phyloP scores from a whole-genome alignment of 306 rosid species.

The Lathyrus aphaca region DNA sequence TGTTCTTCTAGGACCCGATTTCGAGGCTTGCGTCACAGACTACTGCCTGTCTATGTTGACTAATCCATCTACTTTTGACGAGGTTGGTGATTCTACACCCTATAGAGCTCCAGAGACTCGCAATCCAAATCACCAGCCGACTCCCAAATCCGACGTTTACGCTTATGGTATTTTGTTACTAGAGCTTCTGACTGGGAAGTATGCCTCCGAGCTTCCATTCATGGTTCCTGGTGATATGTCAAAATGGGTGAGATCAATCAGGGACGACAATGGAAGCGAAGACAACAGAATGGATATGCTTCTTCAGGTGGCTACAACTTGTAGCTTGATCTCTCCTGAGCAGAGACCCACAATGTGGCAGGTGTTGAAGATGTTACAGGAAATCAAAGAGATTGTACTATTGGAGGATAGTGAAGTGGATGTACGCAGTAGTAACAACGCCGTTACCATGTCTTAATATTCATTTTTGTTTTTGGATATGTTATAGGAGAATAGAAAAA shows the following conservation, averaged over 20 bases:
- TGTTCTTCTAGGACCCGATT: slow-evolving; percentile 83
- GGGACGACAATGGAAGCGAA: slow-evolving; percentile 62
- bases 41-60: slow-evolving; percentile 73
- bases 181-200: slow-evolving; percentile 80
- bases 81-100: slow-evolving; percentile 51
- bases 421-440: slow-evolving; percentile 26
- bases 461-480: background rate
- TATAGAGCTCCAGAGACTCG: slow-evolving; percentile 80
- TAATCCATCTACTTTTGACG: slow-evolving; percentile 38
- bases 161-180: slow-evolving; percentile 73
- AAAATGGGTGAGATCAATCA: slow-evolving; percentile 65
- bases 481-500: slow-evolving; percentile 36
- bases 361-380: slow-evolving; percentile 93
- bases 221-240: slow-evolving; percentile 58
- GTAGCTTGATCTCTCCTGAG: slow-evolving; percentile 76
- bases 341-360: slow-evolving; percentile 97
- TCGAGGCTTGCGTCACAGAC: slow-evolving; percentile 82
- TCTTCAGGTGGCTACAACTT: slow-evolving; percentile 72
- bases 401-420: slow-evolving; percentile 61
- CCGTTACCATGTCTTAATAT: slow-evolving; percentile 28
- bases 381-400: slow-evolving; percentile 69
- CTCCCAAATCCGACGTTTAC: slow-evolving; percentile 70
- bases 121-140: slow-evolving; percentile 47
- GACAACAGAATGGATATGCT: slow-evolving; percentile 74
- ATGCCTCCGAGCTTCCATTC: slow-evolving; percentile 61